Percentiles rank a stretch among this genome's conserved stretches.
These are phyloP conservation scores for Lophium mytilinum DNA, from an alignment of 495 filamentous ascomycete species.

Conservation along the genomic window DNA sequence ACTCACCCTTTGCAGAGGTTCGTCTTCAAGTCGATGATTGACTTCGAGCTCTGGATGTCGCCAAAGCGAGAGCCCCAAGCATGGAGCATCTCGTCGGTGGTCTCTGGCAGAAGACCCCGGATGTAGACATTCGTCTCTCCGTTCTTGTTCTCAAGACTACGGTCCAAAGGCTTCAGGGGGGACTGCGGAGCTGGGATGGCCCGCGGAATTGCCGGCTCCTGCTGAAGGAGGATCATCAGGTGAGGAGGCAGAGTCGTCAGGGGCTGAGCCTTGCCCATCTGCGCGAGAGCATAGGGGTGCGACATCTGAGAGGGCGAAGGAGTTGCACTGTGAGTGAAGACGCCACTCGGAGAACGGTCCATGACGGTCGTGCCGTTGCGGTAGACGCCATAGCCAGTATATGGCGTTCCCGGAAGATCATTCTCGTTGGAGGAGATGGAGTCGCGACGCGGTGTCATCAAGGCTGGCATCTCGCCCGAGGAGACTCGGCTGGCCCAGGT, in stretches of 20 bases:
- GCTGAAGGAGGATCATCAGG: constrained; percentile 60
- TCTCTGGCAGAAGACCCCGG: constrained; percentile 85
- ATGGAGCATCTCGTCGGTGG: constrained; percentile 81
- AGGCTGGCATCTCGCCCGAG: constrained; percentile 34
- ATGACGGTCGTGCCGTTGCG: constrained; percentile 49
- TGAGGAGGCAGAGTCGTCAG: constrained; percentile 54
- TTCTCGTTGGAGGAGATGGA: constrained; percentile 57
- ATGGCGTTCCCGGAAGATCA: constrained; percentile 52
- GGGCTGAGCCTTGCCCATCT: constrained; percentile 41
- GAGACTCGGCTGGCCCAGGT: constrained; percentile 34
- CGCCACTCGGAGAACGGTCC: constrained; percentile 48
- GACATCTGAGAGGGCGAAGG: constrained; percentile 57
- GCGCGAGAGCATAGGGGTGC: constrained; percentile 33
- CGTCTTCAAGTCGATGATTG: constrained; percentile 88
- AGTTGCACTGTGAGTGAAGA: constrained; percentile 33
- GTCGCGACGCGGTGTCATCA: constrained; percentile 38
- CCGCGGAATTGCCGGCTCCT: constrained; percentile 73
- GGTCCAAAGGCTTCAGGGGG: constrained; percentile 69
- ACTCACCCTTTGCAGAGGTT: constrained; percentile 89
- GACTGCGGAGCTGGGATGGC: constrained; percentile 77
- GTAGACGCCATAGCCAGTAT: constrained; percentile 42
- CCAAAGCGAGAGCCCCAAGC: constrained; percentile 81
- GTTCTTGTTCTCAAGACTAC: constrained; percentile 83
- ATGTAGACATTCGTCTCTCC: constrained; percentile 95
- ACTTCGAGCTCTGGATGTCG: constrained; percentile 85